Evolutionary conservation across 1,284 basidiomycete species (phyloP).

Genomic region (Apiotrichum laibachii): DNA sequence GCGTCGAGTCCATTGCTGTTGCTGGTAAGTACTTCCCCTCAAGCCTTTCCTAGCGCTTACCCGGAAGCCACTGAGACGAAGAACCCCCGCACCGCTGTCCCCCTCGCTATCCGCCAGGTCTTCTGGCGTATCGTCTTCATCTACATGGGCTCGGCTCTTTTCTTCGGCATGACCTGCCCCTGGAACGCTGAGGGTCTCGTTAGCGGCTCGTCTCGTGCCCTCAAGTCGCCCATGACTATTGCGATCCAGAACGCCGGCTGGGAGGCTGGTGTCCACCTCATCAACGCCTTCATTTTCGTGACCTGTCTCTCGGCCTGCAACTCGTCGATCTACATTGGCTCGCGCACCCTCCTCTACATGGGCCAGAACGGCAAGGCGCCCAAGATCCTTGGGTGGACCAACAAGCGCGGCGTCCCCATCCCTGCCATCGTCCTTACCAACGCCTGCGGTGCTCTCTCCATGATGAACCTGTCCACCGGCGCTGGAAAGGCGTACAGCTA

Average conservation of each 20-base stretch:
- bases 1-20: conserved; percentile 51
- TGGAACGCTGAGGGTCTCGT: conserved; percentile 62
- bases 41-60: background rate
- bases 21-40: conserved; percentile 17
- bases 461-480: conserved; percentile 40
- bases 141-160: conserved; percentile 61
- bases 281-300: conserved; percentile 65
- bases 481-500: conserved; percentile 34
- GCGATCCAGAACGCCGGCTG: conserved; percentile 67
- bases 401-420: conserved; percentile 50
- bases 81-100: conserved; percentile 71
- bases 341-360: conserved; percentile 39
- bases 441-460: conserved; percentile 47
- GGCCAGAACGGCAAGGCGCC: conserved; percentile 45
- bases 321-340: conserved; percentile 46
- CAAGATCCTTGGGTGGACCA: conserved; percentile 43
- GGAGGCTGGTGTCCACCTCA: conserved; percentile 64
- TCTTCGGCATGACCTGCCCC: conserved; percentile 75
- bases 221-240: conserved; percentile 79
- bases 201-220: conserved; percentile 57
- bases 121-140: conserved; percentile 70
- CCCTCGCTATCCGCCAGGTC: conserved; percentile 71
- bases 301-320: conserved; percentile 48
- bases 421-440: conserved; percentile 44
- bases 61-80: conserved; percentile 48